Percentiles rank a stretch among this genome's conserved stretches.
phyloP scores from a whole-genome alignment of 768 basidiomycete species.

The Sarcodon aspratus region DNA sequence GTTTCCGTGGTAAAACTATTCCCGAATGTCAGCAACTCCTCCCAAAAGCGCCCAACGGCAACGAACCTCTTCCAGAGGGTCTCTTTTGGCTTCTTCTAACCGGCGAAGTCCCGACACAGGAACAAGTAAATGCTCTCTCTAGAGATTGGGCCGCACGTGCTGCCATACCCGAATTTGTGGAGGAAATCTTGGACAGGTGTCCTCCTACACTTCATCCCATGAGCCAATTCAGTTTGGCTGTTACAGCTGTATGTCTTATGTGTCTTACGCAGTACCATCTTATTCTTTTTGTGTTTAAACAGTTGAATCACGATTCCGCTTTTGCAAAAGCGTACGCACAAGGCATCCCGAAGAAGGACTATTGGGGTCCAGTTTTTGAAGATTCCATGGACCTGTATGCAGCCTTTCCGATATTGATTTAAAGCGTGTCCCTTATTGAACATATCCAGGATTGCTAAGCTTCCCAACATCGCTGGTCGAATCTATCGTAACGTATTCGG shows the following conservation, averaged over 20 bases:
- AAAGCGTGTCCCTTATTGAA: not conserved
- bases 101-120: conserved; percentile 86
- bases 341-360: conserved; percentile 89
- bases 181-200: conserved; percentile 90
- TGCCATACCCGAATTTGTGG: conserved; percentile 87
- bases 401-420: conserved; percentile 2
- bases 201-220: conserved; percentile 94
- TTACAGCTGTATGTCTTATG: conserved; percentile 62
- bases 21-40: conserved; percentile 80
- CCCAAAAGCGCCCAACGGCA: conserved; percentile 81
- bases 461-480: conserved; percentile 92
- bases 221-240: conserved; percentile 95
- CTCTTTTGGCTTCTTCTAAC: conserved; percentile 96
- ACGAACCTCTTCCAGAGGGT: conserved; percentile 86
- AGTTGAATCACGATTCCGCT: conserved; percentile 92
- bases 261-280: conserved; percentile 3
- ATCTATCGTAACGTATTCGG: conserved; percentile 86
- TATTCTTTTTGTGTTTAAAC: conserved; percentile 1
- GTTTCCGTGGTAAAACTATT: conserved; percentile 95
- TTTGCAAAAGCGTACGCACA: conserved; percentile 93
- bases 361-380: conserved; percentile 93
- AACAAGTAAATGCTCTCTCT: conserved; percentile 79
- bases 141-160: conserved; percentile 94
- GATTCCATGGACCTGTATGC: conserved; percentile 76
- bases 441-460: conserved; percentile 72